Conservation (phyloP, 225 moss, liverwort and hornwort genomes). For the Ulota crispa region DNA sequence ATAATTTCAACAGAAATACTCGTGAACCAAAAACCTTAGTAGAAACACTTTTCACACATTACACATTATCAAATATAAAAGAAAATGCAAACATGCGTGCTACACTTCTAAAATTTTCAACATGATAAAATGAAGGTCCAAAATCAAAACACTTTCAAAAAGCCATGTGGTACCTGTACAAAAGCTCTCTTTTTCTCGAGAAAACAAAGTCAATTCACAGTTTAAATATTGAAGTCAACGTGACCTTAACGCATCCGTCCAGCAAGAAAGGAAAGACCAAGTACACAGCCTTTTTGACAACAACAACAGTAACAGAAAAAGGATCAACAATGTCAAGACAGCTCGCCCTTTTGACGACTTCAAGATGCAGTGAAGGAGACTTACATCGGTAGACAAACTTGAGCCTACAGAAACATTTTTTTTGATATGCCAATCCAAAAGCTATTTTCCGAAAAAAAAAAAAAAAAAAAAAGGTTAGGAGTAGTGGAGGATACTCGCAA, state of each 20-base stretch:
- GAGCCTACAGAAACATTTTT: constrained; percentile 21
- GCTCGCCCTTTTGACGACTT: neutral
- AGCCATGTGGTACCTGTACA: too few species aligned
- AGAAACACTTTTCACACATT: too few species aligned
- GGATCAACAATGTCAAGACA: neutral
- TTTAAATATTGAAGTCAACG: neutral
- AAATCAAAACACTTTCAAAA: too few species aligned
- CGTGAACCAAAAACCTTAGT: too few species aligned
- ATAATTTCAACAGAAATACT: too few species aligned
- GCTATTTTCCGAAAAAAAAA: constrained; percentile 1
- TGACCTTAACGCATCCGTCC: neutral
- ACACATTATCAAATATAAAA: too few species aligned
- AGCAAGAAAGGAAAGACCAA: neutral
- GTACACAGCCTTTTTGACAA: neutral
- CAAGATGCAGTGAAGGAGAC: constrained; percentile 15
- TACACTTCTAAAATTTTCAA: too few species aligned
- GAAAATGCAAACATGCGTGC: too few species aligned
- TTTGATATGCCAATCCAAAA: constrained; percentile 23
- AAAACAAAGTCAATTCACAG: neutral
- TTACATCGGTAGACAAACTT: constrained; percentile 29
- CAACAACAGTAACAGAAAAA: neutral
- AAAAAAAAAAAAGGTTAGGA: neutral
- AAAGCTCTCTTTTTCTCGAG: neutral
- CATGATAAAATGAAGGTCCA: too few species aligned
- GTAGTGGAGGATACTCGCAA: too few species aligned